Base-by-base conservation (phyloP, 108 stramenopile genomes). In the Epithemia pelagica region DNA sequence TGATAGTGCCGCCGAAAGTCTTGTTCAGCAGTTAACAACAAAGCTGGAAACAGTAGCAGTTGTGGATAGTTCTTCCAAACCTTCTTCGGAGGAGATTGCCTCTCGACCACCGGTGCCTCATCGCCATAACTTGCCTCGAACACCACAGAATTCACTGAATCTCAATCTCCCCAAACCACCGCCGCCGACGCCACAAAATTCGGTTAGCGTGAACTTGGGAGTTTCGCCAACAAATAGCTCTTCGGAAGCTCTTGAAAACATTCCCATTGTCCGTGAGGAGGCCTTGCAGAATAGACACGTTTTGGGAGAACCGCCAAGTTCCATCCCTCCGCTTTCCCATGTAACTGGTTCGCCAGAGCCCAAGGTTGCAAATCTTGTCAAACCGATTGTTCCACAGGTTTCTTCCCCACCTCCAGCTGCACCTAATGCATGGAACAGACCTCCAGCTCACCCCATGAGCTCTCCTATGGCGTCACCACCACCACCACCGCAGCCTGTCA, bases 161-260 rank as follows among this genome's bases (percentile, higher is more conserved):
- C 26, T 58, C 21, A 23, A 21, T 8, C 37, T 65, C 22, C 59
- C 71, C 1, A 32, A 53, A 15, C 54, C 68, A n/a, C 61, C 61
- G 32, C 79, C 72, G 7, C 52, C 59, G 22, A 71, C 79, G 22
- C 75, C 75, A 7, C 68, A 78, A 52, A 78, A 78, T 52, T 78
- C 77, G 30, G 20, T 68, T 21, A 60, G 37, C 15, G 15, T 46
- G 10, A 25, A 31, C 8, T 69, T 30, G 64, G 52, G 32, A 32
- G 32, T 24, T 63, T 33, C 19, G 64, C 15, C 37, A 15, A 5
- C 37, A 46, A 46, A 46, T n/a, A n/a, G n/a, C 37, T 46, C 56
- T 7, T 57, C 56, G 25, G 56, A 57, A 52, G 52, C 52, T 19
- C 18, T 18, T 10, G 52, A 10, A 52, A 19, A 10, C 19, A 19